Evolutionary conservation across 768 basidiomycete species (phyloP).

Genomic region (Suillus placidus): DNA sequence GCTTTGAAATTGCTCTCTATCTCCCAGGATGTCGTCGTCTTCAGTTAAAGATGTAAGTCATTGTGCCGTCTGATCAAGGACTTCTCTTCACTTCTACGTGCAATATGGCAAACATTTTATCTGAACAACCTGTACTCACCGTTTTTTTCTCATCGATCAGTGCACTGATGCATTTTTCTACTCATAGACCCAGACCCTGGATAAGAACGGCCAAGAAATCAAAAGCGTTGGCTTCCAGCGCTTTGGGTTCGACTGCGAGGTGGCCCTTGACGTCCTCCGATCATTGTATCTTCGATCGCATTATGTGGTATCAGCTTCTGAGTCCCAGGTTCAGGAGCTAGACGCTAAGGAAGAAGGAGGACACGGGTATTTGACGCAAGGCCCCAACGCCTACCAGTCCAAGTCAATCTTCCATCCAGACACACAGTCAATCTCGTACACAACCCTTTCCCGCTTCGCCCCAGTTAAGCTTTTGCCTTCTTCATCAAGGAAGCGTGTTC

Average conservation of each 20-base stretch:
- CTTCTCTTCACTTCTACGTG: neutral
- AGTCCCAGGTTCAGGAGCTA: constrained; percentile 39
- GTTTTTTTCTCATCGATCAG: neutral
- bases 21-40: constrained; percentile 14
- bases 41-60: constrained; percentile 16
- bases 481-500: constrained; percentile 78
- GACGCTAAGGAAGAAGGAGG: constrained; percentile 43
- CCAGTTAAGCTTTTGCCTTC: constrained; percentile 88
- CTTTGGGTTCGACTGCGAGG: constrained; percentile 90
- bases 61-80: neutral
- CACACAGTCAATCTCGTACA: constrained; percentile 84
- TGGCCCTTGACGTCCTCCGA: constrained; percentile 77
- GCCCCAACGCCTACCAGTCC: constrained; percentile 62
- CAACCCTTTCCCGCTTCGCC: constrained; percentile 88
- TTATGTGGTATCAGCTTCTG: constrained; percentile 55
- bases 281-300: constrained; percentile 87
- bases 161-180: constrained; percentile 13
- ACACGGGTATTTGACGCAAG: constrained; percentile 58
- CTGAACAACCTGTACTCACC: constrained; percentile 23
- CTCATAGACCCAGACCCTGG: constrained; percentile 61
- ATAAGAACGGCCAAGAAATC: constrained; percentile 77
- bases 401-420: constrained; percentile 86
- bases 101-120: constrained; percentile 27
- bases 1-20: neutral
- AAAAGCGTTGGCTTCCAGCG: constrained; percentile 78